Base-by-base conservation (phyloP, 371 early-diverging fungal species). In the Entomophthora muscae region DNA sequence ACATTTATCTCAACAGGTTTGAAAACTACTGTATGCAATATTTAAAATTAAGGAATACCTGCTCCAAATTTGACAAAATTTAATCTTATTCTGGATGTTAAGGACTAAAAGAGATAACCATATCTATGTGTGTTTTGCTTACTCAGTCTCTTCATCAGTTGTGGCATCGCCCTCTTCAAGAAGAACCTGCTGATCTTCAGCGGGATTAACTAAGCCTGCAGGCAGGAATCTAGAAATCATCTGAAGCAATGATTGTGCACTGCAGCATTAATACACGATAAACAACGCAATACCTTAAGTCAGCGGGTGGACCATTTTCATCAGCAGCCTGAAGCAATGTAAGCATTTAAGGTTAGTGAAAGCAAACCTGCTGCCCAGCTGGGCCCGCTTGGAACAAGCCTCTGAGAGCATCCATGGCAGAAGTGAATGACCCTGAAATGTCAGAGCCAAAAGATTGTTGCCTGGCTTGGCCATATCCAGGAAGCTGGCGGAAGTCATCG, bases 401-500 rank as follows among this genome's bases (percentile, higher is more conserved):
- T 17, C 42, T 17, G 10, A 42, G 42, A 5, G 42, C 5, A 5
- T 5, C 42, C 42, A 42, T 42, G 42, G 42, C 42, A 17, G 42
- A 5, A 17, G 17, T 10, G 17, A 42, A 42, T 5, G 42, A 10
- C 10, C 17, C 10, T 5, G 42, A 42, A 17, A 42, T 5, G 42
- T 42, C 42, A 17, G 42, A 5, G 42, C 42, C 42, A 42, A 42
- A 42, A 5, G 42, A 5, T 17, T 5, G 42, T 17, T 42, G 42
- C 10, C 42, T 42, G 17, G 42, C 22, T n/a, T 55, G 56, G 22
- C 24, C 28, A 26, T 55, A 55, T n/a, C 56, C 56, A 7, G 61
- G 61, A 17, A 61, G 30, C 12, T 21, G 3, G 13, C 27, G 31
- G 42, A 61, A 62, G 28, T 62, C 62, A 29, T 62, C 62, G n/a